Percentiles rank a stretch among this genome's conserved stretches.
Conservation (phyloP, 2,329 filamentous ascomycete genomes). For the Incumbomyces delicatus region DNA sequence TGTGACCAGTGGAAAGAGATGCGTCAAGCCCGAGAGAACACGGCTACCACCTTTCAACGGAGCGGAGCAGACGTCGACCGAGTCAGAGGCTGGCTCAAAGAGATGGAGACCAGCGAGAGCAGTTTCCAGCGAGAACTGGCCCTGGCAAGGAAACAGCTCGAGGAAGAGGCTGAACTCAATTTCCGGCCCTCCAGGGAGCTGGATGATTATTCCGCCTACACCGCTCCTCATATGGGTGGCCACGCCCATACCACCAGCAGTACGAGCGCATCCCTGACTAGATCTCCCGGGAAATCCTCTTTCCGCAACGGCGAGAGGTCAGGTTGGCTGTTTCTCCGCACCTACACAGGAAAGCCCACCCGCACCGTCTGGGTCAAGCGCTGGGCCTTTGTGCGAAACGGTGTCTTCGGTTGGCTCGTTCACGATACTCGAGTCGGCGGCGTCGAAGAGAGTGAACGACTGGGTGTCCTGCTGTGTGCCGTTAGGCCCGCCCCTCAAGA, state of each 20-base stretch:
- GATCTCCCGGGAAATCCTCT: conserved; percentile 44
- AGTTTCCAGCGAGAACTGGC: conserved; percentile 75
- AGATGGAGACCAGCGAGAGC: conserved; percentile 84
- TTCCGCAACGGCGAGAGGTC: conserved; percentile 61
- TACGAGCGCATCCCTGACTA: conserved; percentile 28
- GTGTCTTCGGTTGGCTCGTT: conserved; percentile 90
- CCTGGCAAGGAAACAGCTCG: conserved; percentile 68
- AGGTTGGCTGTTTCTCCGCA: conserved; percentile 82
- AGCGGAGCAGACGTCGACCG: conserved; percentile 79
- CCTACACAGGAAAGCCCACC: conserved; percentile 75
- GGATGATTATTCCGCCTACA: conserved; percentile 83
- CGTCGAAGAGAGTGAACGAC: conserved; percentile 91
- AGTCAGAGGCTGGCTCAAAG: conserved; percentile 81
- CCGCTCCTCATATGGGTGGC: conserved; percentile 73
- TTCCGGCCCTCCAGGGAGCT: conserved; percentile 80
- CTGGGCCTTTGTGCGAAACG: conserved; percentile 94
- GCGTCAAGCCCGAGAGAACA: conserved; percentile 58
- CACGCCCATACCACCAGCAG: conserved; percentile 49
- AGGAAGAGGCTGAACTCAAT: conserved; percentile 60
- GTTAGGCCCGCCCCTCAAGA: conserved; percentile 84
- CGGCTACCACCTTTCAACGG: conserved; percentile 51
- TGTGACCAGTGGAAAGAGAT: conserved; percentile 84
- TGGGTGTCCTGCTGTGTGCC: conserved; percentile 87
- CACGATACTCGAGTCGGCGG: conserved; percentile 69
- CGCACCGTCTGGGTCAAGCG: conserved; percentile 80